These are phyloP conservation scores for Xylaria intraflava DNA, from an alignment of 495 filamentous ascomycete genomes.

Conservation along the genomic window DNA sequence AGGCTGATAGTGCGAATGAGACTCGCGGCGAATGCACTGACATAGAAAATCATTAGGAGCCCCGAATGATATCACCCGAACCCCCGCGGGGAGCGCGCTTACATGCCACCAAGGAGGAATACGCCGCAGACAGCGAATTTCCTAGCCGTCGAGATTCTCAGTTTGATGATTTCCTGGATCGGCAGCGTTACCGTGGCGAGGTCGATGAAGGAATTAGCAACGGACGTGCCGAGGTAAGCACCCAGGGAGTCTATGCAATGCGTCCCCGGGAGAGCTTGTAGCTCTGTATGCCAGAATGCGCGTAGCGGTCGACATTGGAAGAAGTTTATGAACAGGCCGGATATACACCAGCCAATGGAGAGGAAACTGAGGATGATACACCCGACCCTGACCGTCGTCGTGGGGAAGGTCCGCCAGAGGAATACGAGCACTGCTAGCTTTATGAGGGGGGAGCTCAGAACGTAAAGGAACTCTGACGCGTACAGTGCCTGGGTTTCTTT, in stretches of 20 bases:
- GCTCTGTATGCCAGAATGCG: background rate
- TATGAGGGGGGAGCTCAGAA: background rate
- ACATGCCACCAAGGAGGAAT: slow-evolving; percentile 1
- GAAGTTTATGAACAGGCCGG: background rate
- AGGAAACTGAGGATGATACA: background rate
- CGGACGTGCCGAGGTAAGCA: background rate
- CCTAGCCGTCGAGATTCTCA: background rate
- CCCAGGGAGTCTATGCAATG: background rate
- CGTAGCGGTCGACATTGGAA: background rate
- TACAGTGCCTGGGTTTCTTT: background rate
- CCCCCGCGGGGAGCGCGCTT: background rate
- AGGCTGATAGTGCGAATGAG: background rate
- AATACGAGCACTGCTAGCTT: background rate
- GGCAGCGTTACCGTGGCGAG: background rate
- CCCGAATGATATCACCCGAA: background rate
- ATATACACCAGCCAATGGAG: background rate
- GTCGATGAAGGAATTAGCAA: background rate
- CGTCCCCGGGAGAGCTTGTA: background rate
- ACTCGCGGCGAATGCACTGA: background rate
- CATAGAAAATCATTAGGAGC: background rate
- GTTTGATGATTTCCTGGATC: background rate
- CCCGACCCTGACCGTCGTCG: background rate
- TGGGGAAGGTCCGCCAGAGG: background rate
- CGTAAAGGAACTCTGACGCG: background rate
- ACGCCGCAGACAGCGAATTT: background rate